Base-by-base conservation (phyloP, 2,329 filamentous ascomycete species). In the Diaporthe humulicola region DNA sequence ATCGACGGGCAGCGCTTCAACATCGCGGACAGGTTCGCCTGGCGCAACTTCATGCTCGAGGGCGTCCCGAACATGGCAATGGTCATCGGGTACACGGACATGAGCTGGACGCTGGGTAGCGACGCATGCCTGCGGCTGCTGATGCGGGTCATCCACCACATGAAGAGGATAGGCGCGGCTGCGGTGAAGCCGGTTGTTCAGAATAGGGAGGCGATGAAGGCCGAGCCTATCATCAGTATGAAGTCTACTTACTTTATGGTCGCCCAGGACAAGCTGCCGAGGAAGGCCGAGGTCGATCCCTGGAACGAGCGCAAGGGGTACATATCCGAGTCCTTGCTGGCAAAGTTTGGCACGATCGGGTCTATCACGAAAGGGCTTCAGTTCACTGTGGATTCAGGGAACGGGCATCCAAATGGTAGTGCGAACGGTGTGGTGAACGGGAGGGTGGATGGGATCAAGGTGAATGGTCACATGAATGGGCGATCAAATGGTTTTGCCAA, bases 21-120 rank as follows among this genome's bases (percentile, higher is more conserved):
- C 7, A 74, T 88, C 0, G 79, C 85, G 1, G 81, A 87, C 3
- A 89, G 89, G 70, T 92, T 88, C 80, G 81, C 89, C 17, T 94
- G 92, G 92, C 90, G 90, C 78, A 89, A 89, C 7, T 84, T 87
- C 73, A 93, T 94, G 92, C 81, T 94, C 1, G 89, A 93, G 77
- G 90, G 89, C 64, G 81, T 94, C 1, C 93, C 93, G 8, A 95
- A 94, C 79, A 2, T 74, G 71, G 86, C 87, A 1, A 86, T 91
- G 70, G 84, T 93, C 48, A 85, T 92, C 57, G 93, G 93, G 12
- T 94, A 94, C 80, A 89, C 90, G 28, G 90, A 92, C 61, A 88
- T 89, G 0, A 89, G 89, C 0, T 95, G 92, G 92, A 94, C 93
- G 0, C 87, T 93, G 0, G 92, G 92, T 3, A 89, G 90, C 0